A percentile compares a stretch with the other conserved stretches of the same genome.
Conservation (phyloP, 805 yeast species). For the Ogataea allantospora region DNA sequence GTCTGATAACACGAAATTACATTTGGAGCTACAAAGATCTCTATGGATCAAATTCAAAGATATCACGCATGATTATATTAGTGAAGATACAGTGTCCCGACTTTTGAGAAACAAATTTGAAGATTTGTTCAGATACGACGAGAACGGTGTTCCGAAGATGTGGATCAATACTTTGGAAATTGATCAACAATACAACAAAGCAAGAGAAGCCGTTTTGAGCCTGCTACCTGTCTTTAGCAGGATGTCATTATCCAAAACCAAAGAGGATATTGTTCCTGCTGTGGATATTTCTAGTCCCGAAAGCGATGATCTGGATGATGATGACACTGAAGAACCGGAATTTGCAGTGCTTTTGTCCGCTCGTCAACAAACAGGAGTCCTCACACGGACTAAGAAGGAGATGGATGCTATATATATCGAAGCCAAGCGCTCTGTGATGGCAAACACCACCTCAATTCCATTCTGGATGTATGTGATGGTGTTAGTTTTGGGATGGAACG, state of each 20-base stretch:
- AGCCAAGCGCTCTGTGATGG: slow-evolving; percentile 82
- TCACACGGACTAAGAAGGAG: slow-evolving; percentile 64
- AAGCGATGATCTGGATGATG: slow-evolving; percentile 35
- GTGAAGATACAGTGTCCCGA: slow-evolving; percentile 62
- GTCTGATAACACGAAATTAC: slow-evolving; percentile 41
- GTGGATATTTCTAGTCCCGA: slow-evolving; percentile 42
- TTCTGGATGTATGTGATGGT: slow-evolving; percentile 73
- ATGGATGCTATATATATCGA: slow-evolving; percentile 80
- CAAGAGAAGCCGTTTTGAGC: slow-evolving; percentile 56
- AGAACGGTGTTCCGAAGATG: slow-evolving; percentile 73
- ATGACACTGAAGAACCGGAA: slow-evolving; percentile 35
- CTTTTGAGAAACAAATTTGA: slow-evolving; percentile 81
- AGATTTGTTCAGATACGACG: slow-evolving; percentile 78
- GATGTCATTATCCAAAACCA: slow-evolving; percentile 50
- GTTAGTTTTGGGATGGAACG: slow-evolving; percentile 89
- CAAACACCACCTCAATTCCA: slow-evolving; percentile 78
- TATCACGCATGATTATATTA: slow-evolving; percentile 57
- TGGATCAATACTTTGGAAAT: slow-evolving; percentile 77
- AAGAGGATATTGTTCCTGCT: slow-evolving; percentile 59
- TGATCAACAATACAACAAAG: slow-evolving; percentile 58
- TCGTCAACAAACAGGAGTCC: slow-evolving; percentile 54
- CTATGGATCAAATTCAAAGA: slow-evolving; percentile 68
- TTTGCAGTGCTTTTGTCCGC: slow-evolving; percentile 60
- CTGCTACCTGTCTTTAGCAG: slow-evolving; percentile 58
- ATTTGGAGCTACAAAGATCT: slow-evolving; percentile 43